Conservation (phyloP, 805 yeast species). For the Ogataea degrootiae region DNA sequence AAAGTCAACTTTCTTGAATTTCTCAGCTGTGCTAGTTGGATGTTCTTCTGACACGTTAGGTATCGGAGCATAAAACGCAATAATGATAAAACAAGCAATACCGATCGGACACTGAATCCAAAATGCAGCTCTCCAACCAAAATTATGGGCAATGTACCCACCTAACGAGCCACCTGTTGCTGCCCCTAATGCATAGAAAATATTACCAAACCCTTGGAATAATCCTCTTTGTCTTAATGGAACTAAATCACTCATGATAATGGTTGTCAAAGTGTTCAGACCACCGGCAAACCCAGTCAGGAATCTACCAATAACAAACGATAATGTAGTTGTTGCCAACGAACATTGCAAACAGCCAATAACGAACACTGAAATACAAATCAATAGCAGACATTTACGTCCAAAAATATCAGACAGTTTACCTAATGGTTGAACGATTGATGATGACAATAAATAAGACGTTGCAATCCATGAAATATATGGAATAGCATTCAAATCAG, state of each 20-base stretch:
- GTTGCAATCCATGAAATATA: slow-evolving; percentile 72
- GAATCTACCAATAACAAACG: slow-evolving; percentile 54
- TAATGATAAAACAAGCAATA: slow-evolving; percentile 31
- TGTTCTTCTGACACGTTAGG: slow-evolving; percentile 33
- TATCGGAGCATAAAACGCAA: slow-evolving; percentile 36
- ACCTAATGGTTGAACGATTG: slow-evolving; percentile 74
- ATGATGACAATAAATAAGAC: slow-evolving; percentile 59
- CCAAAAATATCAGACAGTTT: slow-evolving; percentile 72
- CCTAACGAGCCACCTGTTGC: slow-evolving; percentile 64
- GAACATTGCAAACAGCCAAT: slow-evolving; percentile 57
- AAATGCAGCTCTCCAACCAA: slow-evolving; percentile 67
- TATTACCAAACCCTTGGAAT: slow-evolving; percentile 81
- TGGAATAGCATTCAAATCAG: slow-evolving; percentile 60
- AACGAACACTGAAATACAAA: slow-evolving; percentile 53
- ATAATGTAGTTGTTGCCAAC: slow-evolving; percentile 39
- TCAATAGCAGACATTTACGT: slow-evolving; percentile 45
- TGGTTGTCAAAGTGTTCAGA: slow-evolving; percentile 68
- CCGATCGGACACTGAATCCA: slow-evolving; percentile 53
- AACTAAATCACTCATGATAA: slow-evolving; percentile 73
- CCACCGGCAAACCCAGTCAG: slow-evolving; percentile 93
- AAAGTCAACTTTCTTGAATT: slow-evolving; percentile 54
- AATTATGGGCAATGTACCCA: slow-evolving; percentile 51
- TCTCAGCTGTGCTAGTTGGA: slow-evolving; percentile 29
- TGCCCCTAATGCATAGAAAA: slow-evolving; percentile 76
- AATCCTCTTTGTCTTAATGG: slow-evolving; percentile 78